Conservation (phyloP, 306 rosid species). For the Aeschynomene evenia region DNA sequence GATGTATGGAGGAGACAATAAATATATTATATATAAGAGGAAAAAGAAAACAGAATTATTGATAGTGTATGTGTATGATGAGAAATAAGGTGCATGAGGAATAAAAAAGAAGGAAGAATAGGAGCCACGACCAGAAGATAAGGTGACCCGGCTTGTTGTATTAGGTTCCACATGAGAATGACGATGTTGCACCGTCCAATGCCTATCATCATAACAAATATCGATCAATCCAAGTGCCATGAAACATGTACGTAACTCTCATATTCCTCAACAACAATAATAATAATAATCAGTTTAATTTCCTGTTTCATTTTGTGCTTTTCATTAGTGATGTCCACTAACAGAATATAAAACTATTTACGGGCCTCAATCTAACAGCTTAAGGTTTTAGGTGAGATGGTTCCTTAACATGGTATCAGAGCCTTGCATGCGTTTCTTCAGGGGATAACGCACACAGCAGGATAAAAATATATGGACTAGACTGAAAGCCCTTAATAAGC, state of each 20-base stretch:
- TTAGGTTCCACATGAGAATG: neutral
- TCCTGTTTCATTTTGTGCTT: neutral
- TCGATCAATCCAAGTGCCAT: neutral
- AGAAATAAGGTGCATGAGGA: neutral
- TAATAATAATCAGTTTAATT: too few relatives aligned
- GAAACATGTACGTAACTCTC: slow-evolving; percentile 17
- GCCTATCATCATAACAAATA: neutral
- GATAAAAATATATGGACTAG: too few relatives aligned
- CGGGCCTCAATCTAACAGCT: too few relatives aligned
- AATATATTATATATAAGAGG: too few relatives aligned
- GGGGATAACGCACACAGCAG: too few relatives aligned
- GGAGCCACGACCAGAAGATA: slow-evolving; percentile 18
- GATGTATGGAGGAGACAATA: neutral
- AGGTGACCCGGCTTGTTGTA: slow-evolving; percentile 16
- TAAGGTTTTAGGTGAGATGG: too few relatives aligned
- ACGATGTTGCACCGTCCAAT: slow-evolving; percentile 34
- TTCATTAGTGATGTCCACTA: neutral
- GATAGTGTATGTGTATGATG: too few relatives aligned
- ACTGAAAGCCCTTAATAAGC: too few relatives aligned
- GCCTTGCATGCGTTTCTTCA: too few relatives aligned
- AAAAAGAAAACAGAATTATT: neutral
- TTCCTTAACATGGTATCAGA: too few relatives aligned
- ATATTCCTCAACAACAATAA: too few relatives aligned
- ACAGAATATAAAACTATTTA: too few relatives aligned
- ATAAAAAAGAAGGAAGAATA: neutral